These are phyloP conservation scores for Geotrichum klebahnii DNA, from an alignment of 1,139 yeast species.

Conservation along the genomic window DNA sequence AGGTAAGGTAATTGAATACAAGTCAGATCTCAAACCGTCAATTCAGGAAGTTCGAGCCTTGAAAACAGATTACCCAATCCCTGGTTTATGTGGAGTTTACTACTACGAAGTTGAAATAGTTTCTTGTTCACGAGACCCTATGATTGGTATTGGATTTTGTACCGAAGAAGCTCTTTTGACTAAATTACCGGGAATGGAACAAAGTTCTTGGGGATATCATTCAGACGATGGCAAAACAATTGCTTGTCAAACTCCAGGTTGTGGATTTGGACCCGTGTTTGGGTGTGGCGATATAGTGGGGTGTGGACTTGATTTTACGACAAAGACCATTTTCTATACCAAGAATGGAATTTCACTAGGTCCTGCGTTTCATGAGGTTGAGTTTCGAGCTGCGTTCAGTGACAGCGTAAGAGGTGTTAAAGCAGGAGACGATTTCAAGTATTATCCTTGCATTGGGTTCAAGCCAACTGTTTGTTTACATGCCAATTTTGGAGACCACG, in stretches of 20 bases:
- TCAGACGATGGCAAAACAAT: constrained; percentile 55
- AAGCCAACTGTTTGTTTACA: constrained; percentile 47
- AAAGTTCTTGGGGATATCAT: constrained; percentile 54
- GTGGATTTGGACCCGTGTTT: constrained; percentile 45
- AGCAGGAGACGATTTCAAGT: constrained; percentile 30
- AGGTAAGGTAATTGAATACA: constrained; percentile 23
- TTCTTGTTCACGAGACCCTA: constrained; percentile 25
- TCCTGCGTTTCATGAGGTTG: constrained; percentile 47
- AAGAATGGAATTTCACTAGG: constrained; percentile 71
- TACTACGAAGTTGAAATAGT: constrained; percentile 54
- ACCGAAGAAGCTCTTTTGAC: constrained; percentile 32
- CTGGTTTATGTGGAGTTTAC: constrained; percentile 49
- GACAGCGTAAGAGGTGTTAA: neutral
- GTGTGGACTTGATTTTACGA: constrained; percentile 72
- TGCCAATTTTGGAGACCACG: constrained; percentile 67
- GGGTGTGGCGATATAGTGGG: constrained; percentile 68
- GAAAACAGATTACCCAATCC: constrained; percentile 45
- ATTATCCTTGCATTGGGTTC: constrained; percentile 51
- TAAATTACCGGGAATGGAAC: constrained; percentile 47
- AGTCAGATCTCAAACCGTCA: constrained; percentile 22
- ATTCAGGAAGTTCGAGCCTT: constrained; percentile 31
- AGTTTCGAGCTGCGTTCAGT: neutral
- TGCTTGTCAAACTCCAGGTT: constrained; percentile 43
- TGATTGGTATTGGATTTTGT: constrained; percentile 39
- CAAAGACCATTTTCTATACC: constrained; percentile 65